These are phyloP conservation scores for Aspergillus haitiensis DNA, from an alignment of 495 filamentous ascomycete genomes.

Conservation along the genomic window DNA sequence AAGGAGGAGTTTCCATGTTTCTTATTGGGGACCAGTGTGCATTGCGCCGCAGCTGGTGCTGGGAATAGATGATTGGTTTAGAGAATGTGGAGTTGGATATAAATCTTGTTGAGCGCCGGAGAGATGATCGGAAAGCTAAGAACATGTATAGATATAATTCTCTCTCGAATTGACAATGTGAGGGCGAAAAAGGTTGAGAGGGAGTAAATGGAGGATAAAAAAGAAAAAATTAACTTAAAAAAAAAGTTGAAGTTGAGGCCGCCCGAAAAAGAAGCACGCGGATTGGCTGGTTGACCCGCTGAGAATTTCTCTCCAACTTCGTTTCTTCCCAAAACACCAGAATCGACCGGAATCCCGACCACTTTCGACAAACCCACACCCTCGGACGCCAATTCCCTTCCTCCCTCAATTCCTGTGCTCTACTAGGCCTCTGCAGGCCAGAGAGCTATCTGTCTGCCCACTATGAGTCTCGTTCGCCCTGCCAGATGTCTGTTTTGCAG, in stretches of 20 bases:
- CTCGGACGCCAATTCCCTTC: slow-evolving; percentile 13
- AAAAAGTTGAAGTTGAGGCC: neutral
- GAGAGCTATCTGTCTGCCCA: slow-evolving; percentile 27
- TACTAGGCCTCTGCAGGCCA: slow-evolving; percentile 26
- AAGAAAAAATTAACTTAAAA: slow-evolving; percentile 18
- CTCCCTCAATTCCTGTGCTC: slow-evolving; percentile 20
- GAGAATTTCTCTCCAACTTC: slow-evolving; percentile 28
- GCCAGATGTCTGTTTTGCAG: slow-evolving; percentile 58
- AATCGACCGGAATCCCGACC: too few species aligned
- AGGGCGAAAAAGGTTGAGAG: neutral
- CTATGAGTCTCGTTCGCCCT: slow-evolving; percentile 60
- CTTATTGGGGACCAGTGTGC: slow-evolving; percentile 24
- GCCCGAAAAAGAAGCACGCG: slow-evolving; percentile 20
- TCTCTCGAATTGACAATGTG: neutral
- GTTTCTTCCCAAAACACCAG: too few species aligned
- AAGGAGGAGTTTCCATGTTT: slow-evolving; percentile 31
- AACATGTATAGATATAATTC: slow-evolving; percentile 16
- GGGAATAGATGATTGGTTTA: slow-evolving; percentile 4
- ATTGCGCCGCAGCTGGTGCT: slow-evolving; percentile 20
- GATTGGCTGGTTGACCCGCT: slow-evolving; percentile 31
- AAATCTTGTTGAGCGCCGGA: slow-evolving; percentile 15
- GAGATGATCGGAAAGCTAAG: slow-evolving; percentile 8
- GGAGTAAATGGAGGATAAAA: slow-evolving; percentile 6
- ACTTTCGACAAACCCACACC: slow-evolving; percentile 10
- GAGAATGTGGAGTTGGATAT: slow-evolving; percentile 7